Evolutionary conservation across 352 stramenopile species (phyloP).

Genomic region (Globisporangium radiosum): DNA sequence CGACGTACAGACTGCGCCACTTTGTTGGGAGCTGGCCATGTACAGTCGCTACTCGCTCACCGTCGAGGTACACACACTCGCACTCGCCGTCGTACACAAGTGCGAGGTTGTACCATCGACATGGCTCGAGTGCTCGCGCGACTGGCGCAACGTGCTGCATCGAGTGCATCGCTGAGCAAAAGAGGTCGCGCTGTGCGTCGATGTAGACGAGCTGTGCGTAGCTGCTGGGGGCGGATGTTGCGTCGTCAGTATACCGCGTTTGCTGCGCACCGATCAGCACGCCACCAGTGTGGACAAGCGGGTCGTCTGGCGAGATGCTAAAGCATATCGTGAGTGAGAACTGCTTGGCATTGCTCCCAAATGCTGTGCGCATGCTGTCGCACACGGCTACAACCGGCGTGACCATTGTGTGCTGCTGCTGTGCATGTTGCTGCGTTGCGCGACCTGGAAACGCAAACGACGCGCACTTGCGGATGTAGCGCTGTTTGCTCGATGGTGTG

Average conservation of each 20-base stretch:
- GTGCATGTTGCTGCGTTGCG: neutral
- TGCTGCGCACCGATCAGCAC: neutral
- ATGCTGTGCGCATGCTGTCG: constrained; percentile 10
- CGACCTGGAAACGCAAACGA: constrained; percentile 4
- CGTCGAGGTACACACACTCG: constrained; percentile 23
- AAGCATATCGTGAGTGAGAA: constrained; percentile 22
- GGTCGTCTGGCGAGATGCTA: constrained; percentile 9
- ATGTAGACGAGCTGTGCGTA: constrained; percentile 17
- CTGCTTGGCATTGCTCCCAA: constrained; percentile 4
- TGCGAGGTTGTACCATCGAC: constrained; percentile 32
- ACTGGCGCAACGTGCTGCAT: neutral
- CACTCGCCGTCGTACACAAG: constrained; percentile 17
- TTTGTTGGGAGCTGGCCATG: constrained; percentile 1
- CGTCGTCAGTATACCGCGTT: neutral
- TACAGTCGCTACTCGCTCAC: constrained; percentile 8
- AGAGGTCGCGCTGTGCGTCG: constrained; percentile 13
- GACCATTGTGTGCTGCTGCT: no score
- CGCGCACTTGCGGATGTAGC: neutral
- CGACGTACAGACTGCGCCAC: constrained; percentile 13
- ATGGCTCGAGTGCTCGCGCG: constrained; percentile 8
- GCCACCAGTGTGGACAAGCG: constrained; percentile 2
- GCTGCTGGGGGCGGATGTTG: neutral
- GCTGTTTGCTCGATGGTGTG: neutral
- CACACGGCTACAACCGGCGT: constrained; percentile 2
- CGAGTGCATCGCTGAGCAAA: constrained; percentile 12